These are phyloP conservation scores for Verticillium tricorpus DNA, from an alignment of 2,329 filamentous ascomycete species.

Conservation along the genomic window DNA sequence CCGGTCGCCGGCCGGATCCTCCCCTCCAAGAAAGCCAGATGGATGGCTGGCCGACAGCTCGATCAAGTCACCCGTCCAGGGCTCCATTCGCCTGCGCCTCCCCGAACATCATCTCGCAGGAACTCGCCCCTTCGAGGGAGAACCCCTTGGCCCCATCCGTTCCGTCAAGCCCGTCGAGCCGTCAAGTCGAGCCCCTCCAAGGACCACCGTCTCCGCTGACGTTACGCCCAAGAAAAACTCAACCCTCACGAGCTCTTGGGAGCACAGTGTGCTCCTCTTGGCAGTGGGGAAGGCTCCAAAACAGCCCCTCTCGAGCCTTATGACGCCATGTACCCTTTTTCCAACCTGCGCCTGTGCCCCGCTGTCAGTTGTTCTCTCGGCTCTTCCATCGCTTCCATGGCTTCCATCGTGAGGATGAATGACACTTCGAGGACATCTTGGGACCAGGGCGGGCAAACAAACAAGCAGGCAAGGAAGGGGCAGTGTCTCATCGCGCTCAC, in stretches of 20 bases:
- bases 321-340: background rate
- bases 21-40: background rate
- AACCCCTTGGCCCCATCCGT: background rate
- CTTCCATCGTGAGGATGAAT: background rate
- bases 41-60: background rate
- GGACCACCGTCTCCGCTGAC: background rate
- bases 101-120: background rate
- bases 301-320: background rate
- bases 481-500: background rate
- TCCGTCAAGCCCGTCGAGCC: background rate
- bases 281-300: background rate
- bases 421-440: background rate
- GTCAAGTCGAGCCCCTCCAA: background rate
- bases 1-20: background rate
- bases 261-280: background rate
- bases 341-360: background rate
- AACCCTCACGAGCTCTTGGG: background rate
- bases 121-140: background rate
- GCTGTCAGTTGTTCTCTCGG: background rate
- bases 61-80: background rate
- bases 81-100: background rate
- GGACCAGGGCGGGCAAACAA: background rate
- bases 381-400: background rate
- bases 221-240: background rate
- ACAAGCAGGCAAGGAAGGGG: background rate